Base-by-base conservation (phyloP, 805 yeast species). In the Candida ipomoeae region DNA sequence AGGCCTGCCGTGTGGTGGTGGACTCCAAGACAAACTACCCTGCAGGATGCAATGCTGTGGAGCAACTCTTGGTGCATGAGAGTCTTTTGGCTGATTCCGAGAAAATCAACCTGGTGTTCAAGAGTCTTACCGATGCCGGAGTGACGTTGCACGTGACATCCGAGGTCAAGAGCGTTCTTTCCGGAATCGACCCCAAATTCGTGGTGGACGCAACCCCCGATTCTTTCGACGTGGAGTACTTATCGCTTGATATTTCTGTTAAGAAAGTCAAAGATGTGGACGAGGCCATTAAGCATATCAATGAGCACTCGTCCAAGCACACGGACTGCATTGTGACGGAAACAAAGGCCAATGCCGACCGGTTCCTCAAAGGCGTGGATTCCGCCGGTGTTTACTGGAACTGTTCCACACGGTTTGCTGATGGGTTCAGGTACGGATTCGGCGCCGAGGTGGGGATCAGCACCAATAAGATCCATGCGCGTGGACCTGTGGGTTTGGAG, bases 401-500 rank as follows among this genome's bases (percentile, higher is more conserved):
- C 65, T 92, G 96, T 45, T 87, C 96, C 18, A 89, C 98, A 7
- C 78, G 99, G 64, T 94, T 94, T 71, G 98, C 99, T 6, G 99
- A 94, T 68, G 99, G 99, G 3, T 94, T 89, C 78, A 81, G 99
- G 66, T 94, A 92, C 64, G 99, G 99, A 0, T 94, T 95, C 65
- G 99, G 99, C 48, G 86, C 99, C 5, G 99, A 94, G 68, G 99
- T 94, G 15, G 99, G 99, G 34, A 92, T 94, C 52, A 86, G 96
- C 44, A 94, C 99, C 41, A 91, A 92, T 65, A 94, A 94, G 68
- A 89, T 94, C 55, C 99, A 94, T 66, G 96, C 99, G 8, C 80
- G 99, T 62, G 99, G 99, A 2, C 99, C 99, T 14, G 98, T 94
- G 33, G 99, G 99, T 2, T 77, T 94, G 32, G 99, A 94, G 65